Evolutionary conservation across 2,329 filamentous ascomycete genomes (phyloP).

Genomic region (Macrophomina phaseolina): DNA sequence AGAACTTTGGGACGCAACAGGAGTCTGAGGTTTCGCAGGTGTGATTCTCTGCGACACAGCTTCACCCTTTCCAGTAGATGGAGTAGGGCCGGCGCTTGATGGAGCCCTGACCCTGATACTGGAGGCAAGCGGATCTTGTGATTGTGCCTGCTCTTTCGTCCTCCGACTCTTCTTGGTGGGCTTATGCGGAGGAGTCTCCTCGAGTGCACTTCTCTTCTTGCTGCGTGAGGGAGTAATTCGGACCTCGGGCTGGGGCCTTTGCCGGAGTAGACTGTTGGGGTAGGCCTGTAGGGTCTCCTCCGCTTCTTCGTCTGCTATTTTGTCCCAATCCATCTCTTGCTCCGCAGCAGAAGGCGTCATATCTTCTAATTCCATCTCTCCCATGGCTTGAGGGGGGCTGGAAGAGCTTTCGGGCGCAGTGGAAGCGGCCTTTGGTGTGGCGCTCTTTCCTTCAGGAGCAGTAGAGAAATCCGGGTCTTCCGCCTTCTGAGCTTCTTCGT

Average conservation of each 20-base stretch:
- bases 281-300: conserved; percentile 28
- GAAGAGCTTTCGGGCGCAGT: neutral
- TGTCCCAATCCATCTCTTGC: neutral
- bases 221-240: neutral
- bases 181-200: neutral
- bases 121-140: conserved; percentile 2
- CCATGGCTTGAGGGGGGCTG: neutral
- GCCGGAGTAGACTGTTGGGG: neutral
- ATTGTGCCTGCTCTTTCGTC: neutral
- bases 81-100: neutral
- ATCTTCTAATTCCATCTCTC: neutral
- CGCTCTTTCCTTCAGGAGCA: neutral
- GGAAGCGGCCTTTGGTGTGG: neutral
- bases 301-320: neutral
- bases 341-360: neutral
- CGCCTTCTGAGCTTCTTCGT: neutral
- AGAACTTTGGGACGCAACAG: neutral
- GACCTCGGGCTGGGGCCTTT: neutral
- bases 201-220: conserved; percentile 2
- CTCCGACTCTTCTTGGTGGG: neutral
- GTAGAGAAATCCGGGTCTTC: neutral
- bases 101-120: conserved; percentile 7
- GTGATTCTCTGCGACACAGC: neutral
- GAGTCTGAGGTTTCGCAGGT: too few species aligned
- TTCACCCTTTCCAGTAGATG: neutral